phyloP scores from a whole-genome alignment of 2,329 filamentous ascomycete species.

The Colletotrichum caudatum region DNA sequence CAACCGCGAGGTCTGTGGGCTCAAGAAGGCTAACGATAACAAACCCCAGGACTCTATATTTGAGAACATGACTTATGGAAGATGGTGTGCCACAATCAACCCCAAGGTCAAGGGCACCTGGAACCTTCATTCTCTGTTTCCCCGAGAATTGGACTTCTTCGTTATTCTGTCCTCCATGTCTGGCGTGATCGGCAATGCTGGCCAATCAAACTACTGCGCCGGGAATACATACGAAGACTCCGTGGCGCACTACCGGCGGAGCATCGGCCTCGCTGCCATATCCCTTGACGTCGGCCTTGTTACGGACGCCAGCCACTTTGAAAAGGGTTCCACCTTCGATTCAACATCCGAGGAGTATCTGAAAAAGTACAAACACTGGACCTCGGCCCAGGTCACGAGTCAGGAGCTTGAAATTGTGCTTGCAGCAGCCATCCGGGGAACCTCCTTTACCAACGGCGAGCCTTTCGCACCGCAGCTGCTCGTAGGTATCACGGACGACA shows the following conservation, averaged over 20 bases:
- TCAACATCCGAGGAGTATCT: conserved; percentile 60
- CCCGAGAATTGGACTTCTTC: conserved; percentile 36
- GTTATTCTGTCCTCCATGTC: conserved; percentile 43
- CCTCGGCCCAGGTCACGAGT: conserved; percentile 11
- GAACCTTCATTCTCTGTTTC: too few relatives aligned
- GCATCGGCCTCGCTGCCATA: conserved; percentile 2
- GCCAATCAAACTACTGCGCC: conserved; percentile 42
- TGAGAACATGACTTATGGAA: too few relatives aligned
- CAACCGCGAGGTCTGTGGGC: too few relatives aligned
- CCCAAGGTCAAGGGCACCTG: too few relatives aligned
- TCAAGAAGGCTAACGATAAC: too few relatives aligned
- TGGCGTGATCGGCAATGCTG: conserved; percentile 41
- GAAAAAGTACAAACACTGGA: conserved; percentile 41
- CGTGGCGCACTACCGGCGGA: conserved; percentile 33
- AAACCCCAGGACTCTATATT: too few relatives aligned
- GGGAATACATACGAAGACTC: conserved; percentile 43
- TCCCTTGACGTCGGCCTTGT: conserved; percentile 34
- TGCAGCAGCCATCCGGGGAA: neutral
- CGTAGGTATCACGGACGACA: conserved; percentile 45
- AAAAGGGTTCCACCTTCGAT: conserved; percentile 62
- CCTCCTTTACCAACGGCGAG: neutral
- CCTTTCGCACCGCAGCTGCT: conserved; percentile 9
- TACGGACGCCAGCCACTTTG: conserved; percentile 57
- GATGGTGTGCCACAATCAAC: too few relatives aligned
- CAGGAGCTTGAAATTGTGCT: neutral